Conservation (phyloP, 2,329 filamentous ascomycete species). For the Furcasterigmium furcatum region DNA sequence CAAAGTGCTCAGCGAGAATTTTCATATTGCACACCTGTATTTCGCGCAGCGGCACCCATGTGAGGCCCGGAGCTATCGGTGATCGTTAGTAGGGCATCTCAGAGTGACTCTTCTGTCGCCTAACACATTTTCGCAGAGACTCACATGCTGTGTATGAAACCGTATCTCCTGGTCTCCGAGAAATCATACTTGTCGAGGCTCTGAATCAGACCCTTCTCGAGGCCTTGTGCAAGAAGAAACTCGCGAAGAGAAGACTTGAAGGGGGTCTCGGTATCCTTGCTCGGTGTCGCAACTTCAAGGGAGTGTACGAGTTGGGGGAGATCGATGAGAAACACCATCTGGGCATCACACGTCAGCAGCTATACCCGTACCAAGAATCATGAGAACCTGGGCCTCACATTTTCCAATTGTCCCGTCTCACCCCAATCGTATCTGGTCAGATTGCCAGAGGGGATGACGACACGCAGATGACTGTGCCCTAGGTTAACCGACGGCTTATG, state of each 20-base stretch:
- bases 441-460: conserved; percentile 87
- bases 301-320: conserved; percentile 59
- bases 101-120: neutral
- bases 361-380: too few relatives aligned
- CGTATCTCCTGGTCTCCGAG: conserved; percentile 63
- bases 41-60: conserved; percentile 36
- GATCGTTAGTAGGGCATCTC: conserved; percentile 17
- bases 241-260: conserved; percentile 70
- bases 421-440: conserved; percentile 87
- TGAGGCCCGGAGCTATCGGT: conserved; percentile 53
- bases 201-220: conserved; percentile 61
- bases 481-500: too few relatives aligned
- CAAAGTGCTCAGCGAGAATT: too few relatives aligned
- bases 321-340: conserved; percentile 90
- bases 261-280: conserved; percentile 4
- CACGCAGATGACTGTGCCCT: conserved; percentile 56
- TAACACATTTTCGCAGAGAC: conserved; percentile 20
- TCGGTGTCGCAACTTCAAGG: conserved; percentile 10
- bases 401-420: conserved; percentile 80
- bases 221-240: conserved; percentile 65
- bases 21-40: conserved; percentile 29
- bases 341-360: neutral
- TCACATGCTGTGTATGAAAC: conserved; percentile 84
- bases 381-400: conserved; percentile 45
- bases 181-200: conserved; percentile 83